Base-by-base conservation (phyloP, 352 stramenopile genomes). In the Halophytophthora polymorphica region DNA sequence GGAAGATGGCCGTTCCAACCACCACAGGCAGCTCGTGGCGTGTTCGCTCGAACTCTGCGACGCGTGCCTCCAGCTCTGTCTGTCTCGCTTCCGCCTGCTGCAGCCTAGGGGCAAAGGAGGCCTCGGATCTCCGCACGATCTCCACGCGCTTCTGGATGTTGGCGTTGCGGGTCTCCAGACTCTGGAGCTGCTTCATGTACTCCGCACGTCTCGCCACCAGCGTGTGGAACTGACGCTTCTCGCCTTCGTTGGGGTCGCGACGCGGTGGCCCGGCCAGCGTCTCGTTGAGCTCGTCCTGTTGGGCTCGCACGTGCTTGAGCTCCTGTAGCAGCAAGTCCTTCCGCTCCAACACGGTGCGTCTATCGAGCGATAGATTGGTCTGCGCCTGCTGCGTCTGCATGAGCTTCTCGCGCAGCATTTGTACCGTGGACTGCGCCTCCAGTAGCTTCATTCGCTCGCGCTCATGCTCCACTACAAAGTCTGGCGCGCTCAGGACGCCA, bases 161-260 rank as follows among this genome's bases (percentile, higher is more conserved):
- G 1, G 47, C 41, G 17, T 77, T 58, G 12, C 73, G 71, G 31
- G 46, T 40, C 29, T 80, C 73, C 1, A 86, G 38, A 18, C 74
- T 64, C 13, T 64, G 41, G 21, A 92, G 57, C 18, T 87, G 75
- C 42, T 83, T 69, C 43, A 77, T 75, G 23, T 73, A 75, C 0
- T 1, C 58, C 1, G 69, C 64, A 57, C 66, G 53, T 3, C 76
- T 52, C 0, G 74, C 71, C 15, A 86, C 68, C 3, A 90, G 41
- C 0, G 65, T 60, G 54, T 90, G 76, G 31, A 90, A 79, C 21
- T 84, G 71, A 21, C 64, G 53, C 11, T 88, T 88, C 38, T 92
- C 69, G 14, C 53, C 36, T 33, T 90, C 79, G 0, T 54, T 76
- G 3, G 82, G 72, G 17, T 92, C 79, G 33, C 82, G 65, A 19